Conservation (phyloP, 1,284 basidiomycete species). For the Apiotrichum montevideense region DNA sequence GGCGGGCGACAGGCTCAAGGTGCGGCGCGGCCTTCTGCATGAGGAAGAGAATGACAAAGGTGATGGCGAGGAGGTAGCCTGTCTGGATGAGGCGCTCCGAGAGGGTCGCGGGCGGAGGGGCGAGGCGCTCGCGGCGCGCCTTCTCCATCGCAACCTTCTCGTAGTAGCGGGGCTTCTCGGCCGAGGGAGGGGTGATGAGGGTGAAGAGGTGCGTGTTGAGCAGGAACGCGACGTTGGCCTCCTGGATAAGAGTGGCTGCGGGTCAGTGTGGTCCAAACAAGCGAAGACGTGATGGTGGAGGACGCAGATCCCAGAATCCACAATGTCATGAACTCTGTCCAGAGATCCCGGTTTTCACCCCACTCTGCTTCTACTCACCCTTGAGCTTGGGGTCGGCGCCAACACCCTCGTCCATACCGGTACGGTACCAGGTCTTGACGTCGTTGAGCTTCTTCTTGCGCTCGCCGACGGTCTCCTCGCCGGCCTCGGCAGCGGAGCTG, state of each 20-base stretch:
- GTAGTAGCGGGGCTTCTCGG: constrained; percentile 18
- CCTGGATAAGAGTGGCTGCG: constrained; percentile 52
- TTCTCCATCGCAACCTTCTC: constrained; percentile 16
- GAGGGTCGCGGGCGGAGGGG: not conserved
- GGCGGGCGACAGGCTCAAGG: not conserved
- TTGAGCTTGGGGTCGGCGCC: constrained; percentile 53
- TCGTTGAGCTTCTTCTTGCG: constrained; percentile 52
- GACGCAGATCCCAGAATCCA: not conserved
- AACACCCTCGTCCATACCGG: constrained; percentile 63
- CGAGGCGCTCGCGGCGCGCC: constrained; percentile 6
- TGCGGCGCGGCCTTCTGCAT: not conserved
- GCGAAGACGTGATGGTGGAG: no score
- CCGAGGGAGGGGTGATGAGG: constrained; percentile 42
- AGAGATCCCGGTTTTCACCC: not conserved
- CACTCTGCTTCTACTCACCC: constrained; percentile 46
- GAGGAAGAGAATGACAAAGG: constrained; percentile 3
- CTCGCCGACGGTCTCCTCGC: constrained; percentile 49
- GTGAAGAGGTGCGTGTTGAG: constrained; percentile 63
- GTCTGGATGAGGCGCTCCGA: not conserved
- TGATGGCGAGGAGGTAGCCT: not conserved
- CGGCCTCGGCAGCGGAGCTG: constrained; percentile 32
- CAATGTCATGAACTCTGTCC: no score
- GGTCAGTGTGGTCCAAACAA: no score
- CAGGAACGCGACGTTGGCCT: constrained; percentile 64
- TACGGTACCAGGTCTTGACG: constrained; percentile 70